Base-by-base conservation (phyloP, 2,329 filamentous ascomycete genomes). In the Rhynchosporium agropyri region DNA sequence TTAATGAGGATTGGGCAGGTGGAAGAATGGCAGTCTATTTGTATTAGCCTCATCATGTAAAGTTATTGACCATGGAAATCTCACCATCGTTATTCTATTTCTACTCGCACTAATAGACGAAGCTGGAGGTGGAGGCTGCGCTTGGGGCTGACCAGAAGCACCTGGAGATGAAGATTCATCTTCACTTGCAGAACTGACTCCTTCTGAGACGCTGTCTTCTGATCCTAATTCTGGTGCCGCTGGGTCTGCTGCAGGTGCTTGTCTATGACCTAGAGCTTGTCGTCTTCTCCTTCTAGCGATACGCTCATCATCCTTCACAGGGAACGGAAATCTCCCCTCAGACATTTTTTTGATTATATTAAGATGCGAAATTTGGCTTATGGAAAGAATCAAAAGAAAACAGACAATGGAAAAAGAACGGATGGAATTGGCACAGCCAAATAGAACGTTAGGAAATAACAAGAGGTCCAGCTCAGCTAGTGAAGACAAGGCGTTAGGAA, bases 281-380 rank as follows among this genome's bases (percentile, higher is more conserved):
- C 54, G 54, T 20, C 54, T 31, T n/a, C 54, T 46, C 15, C 54
- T 57, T 15, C 54, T 57, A 38, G 29, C 20, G 20, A 57, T 46
- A 12, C 54, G 40, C 8, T 57, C 54, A 26, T 12, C 20, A 10
- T 57, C 54, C 40, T 12, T 33, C 40, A 57, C 54, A 7, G 54
- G 54, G 42, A 49, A 58, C 7, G 43, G 31, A 9, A 36, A 48
- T 43, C 43, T 49, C 7, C 40, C 51, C 36, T 38, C 36, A 54
- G 45, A 38, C 56, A 58, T 58, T 9, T 58, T 58, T 29, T 20
- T 58, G 29, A 48, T 49, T 48, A 48, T 49, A 58, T 58, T 58
- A 40, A 40, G n/a, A 48, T 36, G 9, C 26, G 31, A 33, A 57
- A 57, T 57, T 40, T 40, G 36, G 56, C 33, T 58, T 29, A 31